A percentile compares a stretch with the other conserved stretches of the same genome.
Evolutionary conservation across 306 rosid genomes (phyloP).

Genomic region (Trifolium pratense): DNA sequence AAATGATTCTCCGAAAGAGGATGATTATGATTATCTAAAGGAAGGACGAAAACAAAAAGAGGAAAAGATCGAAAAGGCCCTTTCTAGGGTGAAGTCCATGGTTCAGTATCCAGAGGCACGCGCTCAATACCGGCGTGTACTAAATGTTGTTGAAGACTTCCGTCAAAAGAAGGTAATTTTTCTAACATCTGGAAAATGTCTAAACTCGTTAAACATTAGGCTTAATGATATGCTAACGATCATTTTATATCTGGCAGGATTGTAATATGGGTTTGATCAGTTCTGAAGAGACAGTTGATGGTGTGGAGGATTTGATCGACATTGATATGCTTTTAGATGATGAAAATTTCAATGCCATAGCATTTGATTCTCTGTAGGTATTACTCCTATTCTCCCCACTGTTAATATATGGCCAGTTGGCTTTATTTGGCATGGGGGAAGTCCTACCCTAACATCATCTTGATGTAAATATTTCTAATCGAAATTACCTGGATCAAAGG

Average conservation of each 20-base stretch:
- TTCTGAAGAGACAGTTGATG: conserved; percentile 64
- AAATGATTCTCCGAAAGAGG: conserved; percentile 53
- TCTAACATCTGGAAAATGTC: not conserved
- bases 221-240: conserved; percentile 33
- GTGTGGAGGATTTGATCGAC: conserved; percentile 71
- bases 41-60: conserved; percentile 86
- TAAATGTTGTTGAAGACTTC: conserved; percentile 77
- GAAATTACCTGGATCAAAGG: conserved; percentile 41
- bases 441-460: conserved; percentile 42
- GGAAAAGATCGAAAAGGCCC: conserved; percentile 87
- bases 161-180: conserved; percentile 73
- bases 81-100: conserved; percentile 91
- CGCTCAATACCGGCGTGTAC: conserved; percentile 86
- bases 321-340: conserved; percentile 76
- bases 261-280: conserved; percentile 44
- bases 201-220: conserved; percentile 1
- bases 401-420: conserved; percentile 53
- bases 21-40: conserved; percentile 85
- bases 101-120: conserved; percentile 94
- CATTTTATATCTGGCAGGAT: conserved; percentile 49
- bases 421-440: conserved; percentile 47
- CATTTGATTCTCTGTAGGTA: conserved; percentile 52
- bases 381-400: conserved; percentile 35
- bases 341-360: conserved; percentile 71
- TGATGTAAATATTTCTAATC: conserved; percentile 54